These are phyloP conservation scores for Inga oerstediana DNA, from an alignment of 306 rosid species.

Conservation along the genomic window DNA sequence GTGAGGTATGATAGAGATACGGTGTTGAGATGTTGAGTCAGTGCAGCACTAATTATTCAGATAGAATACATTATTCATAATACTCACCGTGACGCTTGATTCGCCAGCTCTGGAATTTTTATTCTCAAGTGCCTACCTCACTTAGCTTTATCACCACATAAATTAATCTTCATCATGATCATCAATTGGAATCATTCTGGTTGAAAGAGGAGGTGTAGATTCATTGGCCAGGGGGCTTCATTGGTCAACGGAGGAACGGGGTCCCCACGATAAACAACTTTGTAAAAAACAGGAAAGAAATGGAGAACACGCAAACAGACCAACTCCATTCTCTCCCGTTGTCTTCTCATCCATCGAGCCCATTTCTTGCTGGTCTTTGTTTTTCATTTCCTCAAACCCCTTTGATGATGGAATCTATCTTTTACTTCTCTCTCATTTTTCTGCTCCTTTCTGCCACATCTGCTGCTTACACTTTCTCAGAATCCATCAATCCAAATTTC, in stretches of 20 bases:
- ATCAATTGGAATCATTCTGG: constrained; percentile 44
- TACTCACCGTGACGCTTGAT: constrained; percentile 15
- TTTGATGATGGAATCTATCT: constrained; percentile 62
- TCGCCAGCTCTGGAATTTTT: constrained; percentile 21
- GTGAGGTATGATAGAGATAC: constrained; percentile 7
- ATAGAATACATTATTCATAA: constrained; percentile 8
- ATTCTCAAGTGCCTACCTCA: constrained; percentile 34
- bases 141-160: constrained; percentile 31
- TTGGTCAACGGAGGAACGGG: constrained; percentile 46
- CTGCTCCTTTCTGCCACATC: constrained; percentile 45
- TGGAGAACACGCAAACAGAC: constrained; percentile 41
- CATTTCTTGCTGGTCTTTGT: constrained; percentile 22
- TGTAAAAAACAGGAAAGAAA: constrained; percentile 11
- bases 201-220: constrained; percentile 20
- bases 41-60: constrained; percentile 34
- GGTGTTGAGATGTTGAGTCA: constrained; percentile 7
- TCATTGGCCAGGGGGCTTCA: constrained; percentile 39
- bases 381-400: constrained; percentile 40
- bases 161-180: constrained; percentile 36
- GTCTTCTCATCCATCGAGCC: constrained; percentile 22
- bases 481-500: constrained; percentile 57
- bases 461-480: constrained; percentile 45
- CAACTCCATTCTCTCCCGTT: constrained; percentile 35
- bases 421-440: constrained; percentile 37
- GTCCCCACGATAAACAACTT: neutral